Conservation (phyloP, 495 filamentous ascomycete genomes). For the Ascodesmis nigricans region DNA sequence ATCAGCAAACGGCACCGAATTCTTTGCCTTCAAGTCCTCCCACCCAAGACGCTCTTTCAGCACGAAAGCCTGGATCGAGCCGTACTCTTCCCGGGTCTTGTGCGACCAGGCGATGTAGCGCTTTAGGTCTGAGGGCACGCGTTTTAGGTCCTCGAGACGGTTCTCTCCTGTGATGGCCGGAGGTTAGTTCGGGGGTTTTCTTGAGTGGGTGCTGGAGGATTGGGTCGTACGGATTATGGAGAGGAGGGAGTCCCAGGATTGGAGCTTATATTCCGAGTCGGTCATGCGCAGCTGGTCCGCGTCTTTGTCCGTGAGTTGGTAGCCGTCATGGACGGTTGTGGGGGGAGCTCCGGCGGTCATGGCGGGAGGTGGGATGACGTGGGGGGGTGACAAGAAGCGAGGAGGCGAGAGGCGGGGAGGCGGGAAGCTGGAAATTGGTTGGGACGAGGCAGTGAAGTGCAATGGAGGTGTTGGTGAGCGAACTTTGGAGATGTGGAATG, state of each 20-base stretch:
- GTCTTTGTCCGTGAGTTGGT: constrained; percentile 39
- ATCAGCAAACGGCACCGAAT: constrained; percentile 12
- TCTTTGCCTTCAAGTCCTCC: constrained; percentile 25
- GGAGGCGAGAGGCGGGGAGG: no score
- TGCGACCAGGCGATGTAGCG: constrained; percentile 65
- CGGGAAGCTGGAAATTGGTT: no score
- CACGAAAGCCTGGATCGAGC: constrained; percentile 56
- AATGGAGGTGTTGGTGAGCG: no score
- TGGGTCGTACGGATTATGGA: no score
- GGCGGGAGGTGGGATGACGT: no score
- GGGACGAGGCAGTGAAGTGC: no score
- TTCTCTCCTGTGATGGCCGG: constrained; percentile 32
- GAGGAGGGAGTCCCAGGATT: constrained; percentile 47
- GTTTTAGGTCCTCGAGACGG: constrained; percentile 51
- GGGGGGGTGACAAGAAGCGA: no score
- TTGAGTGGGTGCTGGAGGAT: background rate
- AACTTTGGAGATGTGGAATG: no score
- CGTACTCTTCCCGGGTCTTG: constrained; percentile 47
- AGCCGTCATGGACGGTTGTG: constrained; percentile 14
- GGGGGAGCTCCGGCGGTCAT: background rate
- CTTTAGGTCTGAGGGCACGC: constrained; percentile 60
- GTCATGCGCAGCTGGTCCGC: constrained; percentile 41
- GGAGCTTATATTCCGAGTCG: constrained; percentile 44
- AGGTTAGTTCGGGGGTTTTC: background rate
- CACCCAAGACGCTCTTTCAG: constrained; percentile 51